A percentile compares a stretch with the other conserved stretches of the same genome.
Evolutionary conservation across 768 basidiomycete species (phyloP).

Genomic region (Asterophora lycoperdoides): DNA sequence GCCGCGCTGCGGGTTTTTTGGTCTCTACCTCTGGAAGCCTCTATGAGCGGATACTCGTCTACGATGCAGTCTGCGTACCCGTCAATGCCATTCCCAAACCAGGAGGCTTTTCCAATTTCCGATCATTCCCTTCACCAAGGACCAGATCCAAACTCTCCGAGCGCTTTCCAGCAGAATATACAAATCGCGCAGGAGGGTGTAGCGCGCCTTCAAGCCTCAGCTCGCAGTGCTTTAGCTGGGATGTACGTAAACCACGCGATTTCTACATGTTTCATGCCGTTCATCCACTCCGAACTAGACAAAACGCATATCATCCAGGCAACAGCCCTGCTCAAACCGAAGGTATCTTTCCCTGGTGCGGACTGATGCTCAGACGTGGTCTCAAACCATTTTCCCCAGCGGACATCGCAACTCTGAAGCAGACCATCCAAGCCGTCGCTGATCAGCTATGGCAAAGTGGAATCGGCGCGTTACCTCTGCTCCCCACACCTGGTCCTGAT

Average conservation of each 20-base stretch:
- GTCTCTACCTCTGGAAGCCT: constrained; percentile 4
- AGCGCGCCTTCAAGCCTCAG: constrained; percentile 42
- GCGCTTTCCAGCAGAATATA: constrained; percentile 57
- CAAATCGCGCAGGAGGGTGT: constrained; percentile 46
- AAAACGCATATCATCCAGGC: constrained; percentile 57
- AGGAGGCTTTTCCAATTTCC: constrained; percentile 9
- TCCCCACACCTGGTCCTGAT: constrained; percentile 22
- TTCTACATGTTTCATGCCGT: neutral
- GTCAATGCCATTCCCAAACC: constrained; percentile 10
- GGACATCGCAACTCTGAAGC: constrained; percentile 47
- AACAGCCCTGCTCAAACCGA: constrained; percentile 51
- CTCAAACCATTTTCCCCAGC: constrained; percentile 26
- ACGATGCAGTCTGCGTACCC: constrained; percentile 5
- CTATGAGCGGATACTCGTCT: constrained; percentile 3
- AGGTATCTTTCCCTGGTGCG: constrained; percentile 30
- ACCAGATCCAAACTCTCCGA: constrained; percentile 55
- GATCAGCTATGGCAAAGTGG: constrained; percentile 54
- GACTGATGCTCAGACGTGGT: neutral
- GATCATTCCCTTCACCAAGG: constrained; percentile 28
- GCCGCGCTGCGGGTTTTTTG: no score
- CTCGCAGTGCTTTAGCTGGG: constrained; percentile 43
- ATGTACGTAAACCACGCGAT: constrained; percentile 40
- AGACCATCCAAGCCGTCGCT: constrained; percentile 40
- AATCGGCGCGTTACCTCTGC: constrained; percentile 61
- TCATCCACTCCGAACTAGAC: constrained; percentile 30